phyloP scores from a whole-genome alignment of 1,139 yeast species.

The Geotrichum citri-aurantii region DNA sequence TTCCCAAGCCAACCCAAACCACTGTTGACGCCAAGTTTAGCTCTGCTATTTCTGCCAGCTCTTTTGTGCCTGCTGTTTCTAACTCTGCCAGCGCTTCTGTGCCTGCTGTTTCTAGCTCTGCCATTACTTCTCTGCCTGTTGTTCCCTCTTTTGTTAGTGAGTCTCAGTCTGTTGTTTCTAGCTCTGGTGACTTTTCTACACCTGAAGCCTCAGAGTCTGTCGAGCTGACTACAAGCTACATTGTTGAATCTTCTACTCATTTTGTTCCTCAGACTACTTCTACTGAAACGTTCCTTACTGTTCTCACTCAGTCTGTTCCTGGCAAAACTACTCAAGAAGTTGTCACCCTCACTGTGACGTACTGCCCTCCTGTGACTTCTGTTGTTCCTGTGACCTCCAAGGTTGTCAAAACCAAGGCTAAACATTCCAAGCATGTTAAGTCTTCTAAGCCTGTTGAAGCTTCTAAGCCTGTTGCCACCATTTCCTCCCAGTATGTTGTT shows the following conservation, averaged over 20 bases:
- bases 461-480: background rate
- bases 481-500: background rate
- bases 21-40: background rate
- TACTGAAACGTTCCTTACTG: background rate
- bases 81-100: background rate
- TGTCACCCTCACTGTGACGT: conserved; percentile 3
- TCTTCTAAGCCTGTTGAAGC: background rate
- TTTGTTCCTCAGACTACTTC: conserved; percentile 8
- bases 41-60: background rate
- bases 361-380: conserved; percentile 7
- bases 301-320: conserved; percentile 2
- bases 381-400: background rate
- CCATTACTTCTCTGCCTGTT: background rate
- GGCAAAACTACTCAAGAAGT: conserved; percentile 7
- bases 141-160: too few relatives aligned
- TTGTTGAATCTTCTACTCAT: background rate
- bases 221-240: background rate
- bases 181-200: background rate
- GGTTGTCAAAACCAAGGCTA: background rate
- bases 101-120: background rate
- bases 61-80: background rate
- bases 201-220: too few relatives aligned
- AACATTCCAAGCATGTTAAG: background rate
- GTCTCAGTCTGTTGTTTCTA: background rate
- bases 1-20: background rate